Conservation (phyloP, 495 filamentous ascomycete genomes). For the Penicillium canariense region DNA sequence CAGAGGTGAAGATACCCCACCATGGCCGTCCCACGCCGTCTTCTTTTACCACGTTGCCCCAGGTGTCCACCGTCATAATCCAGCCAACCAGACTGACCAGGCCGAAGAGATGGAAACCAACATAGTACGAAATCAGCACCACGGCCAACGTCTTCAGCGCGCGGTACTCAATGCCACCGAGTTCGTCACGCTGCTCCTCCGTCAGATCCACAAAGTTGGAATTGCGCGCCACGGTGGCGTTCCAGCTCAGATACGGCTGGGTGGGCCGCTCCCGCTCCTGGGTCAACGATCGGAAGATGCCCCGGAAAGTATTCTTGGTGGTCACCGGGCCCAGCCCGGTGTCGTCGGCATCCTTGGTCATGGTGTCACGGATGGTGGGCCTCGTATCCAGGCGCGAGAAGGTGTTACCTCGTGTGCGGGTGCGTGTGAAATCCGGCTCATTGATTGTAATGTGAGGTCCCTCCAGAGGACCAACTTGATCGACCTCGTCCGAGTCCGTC, state of each 20-base stretch:
- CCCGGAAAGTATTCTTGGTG: conserved; percentile 35
- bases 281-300: conserved; percentile 39
- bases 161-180: conserved; percentile 91
- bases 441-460: conserved; percentile 62
- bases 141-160: conserved; percentile 80
- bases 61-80: conserved; percentile 62
- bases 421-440: conserved; percentile 49
- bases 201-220: conserved; percentile 86
- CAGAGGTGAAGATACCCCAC: conserved; percentile 89
- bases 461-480: conserved; percentile 32
- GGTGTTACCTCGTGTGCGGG: conserved; percentile 34
- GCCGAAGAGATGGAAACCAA: conserved; percentile 71
- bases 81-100: conserved; percentile 71
- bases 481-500: conserved; percentile 25
- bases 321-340: conserved; percentile 19
- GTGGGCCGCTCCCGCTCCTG: conserved; percentile 49
- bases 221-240: conserved; percentile 87
- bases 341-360: conserved; percentile 29
- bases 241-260: conserved; percentile 87
- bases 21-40: conserved; percentile 67
- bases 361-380: conserved; percentile 34
- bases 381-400: conserved; percentile 43
- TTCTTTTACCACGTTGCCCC: conserved; percentile 57
- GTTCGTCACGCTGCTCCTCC: conserved; percentile 86
- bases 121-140: conserved; percentile 74